A percentile compares a stretch with the other conserved stretches of the same genome.
These are phyloP conservation scores for Grigorovia yakushimaensis DNA, from an alignment of 805 yeast genomes.

Conservation along the genomic window DNA sequence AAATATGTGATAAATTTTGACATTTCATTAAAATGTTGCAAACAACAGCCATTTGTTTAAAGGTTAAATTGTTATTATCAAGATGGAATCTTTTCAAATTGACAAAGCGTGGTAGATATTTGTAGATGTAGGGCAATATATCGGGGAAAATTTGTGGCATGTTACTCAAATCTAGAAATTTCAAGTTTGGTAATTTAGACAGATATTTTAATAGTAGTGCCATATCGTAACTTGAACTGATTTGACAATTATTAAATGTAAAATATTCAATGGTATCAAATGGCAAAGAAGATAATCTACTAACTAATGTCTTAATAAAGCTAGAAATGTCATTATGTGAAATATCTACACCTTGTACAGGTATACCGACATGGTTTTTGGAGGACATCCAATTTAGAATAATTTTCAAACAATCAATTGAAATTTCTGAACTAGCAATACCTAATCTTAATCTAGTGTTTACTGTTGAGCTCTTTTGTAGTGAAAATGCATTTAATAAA, in stretches of 20 bases:
- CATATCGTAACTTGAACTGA: slow-evolving; percentile 43
- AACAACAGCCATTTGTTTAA: slow-evolving; percentile 46
- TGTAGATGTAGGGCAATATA: slow-evolving; percentile 45
- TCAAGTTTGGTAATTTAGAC: slow-evolving; percentile 47
- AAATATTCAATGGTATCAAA: slow-evolving; percentile 34
- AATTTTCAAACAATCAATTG: slow-evolving; percentile 44
- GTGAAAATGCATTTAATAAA: slow-evolving; percentile 47
- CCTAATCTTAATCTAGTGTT: slow-evolving; percentile 42
- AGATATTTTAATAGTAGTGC: slow-evolving; percentile 40
- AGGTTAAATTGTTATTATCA: slow-evolving; percentile 53
- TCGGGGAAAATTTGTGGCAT: slow-evolving; percentile 59
- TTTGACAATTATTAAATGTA: slow-evolving; percentile 56
- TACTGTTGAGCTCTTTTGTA: background rate
- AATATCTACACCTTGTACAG: slow-evolving; percentile 57
- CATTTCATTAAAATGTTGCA: slow-evolving; percentile 71
- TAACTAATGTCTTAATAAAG: slow-evolving; percentile 22
- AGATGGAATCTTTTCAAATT: slow-evolving; percentile 56
- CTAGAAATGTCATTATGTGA: slow-evolving; percentile 64
- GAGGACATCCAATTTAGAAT: slow-evolving; percentile 48
- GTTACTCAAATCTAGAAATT: slow-evolving; percentile 65
- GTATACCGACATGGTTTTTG: slow-evolving; percentile 8
- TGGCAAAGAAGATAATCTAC: slow-evolving; percentile 16
- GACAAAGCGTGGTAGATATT: slow-evolving; percentile 58
- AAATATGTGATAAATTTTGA: slow-evolving; percentile 53
- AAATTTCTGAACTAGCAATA: slow-evolving; percentile 62